Base-by-base conservation (phyloP, 2,329 filamentous ascomycete genomes). In the Aspergillus caelatus region DNA sequence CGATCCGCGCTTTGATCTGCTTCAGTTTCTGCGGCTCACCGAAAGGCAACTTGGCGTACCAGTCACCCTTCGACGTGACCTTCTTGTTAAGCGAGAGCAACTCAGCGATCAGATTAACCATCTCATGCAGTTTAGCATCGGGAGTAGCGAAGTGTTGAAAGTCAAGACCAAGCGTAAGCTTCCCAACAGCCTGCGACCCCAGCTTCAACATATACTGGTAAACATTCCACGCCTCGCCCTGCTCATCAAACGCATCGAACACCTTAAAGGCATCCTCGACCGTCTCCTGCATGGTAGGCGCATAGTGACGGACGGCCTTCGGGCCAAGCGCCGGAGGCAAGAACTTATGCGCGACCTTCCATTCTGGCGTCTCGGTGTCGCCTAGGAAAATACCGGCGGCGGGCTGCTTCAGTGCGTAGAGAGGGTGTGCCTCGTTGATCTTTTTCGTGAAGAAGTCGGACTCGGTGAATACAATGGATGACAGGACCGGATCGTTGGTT, bases 221-320 rank as follows among this genome's bases (percentile, higher is more conserved):
- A 0, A 80, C 81, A 63, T 84, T 84, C 75, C 77, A 82, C 0
- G 81, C 77, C 60, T 81, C 74, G 1, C 68, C 77, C 21, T 72
- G 72, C 39, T 81, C 72, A 65, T 87, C 85, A 0, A 89, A 77
- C 57, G 72, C 65, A 58, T 83, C 81, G 57, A 83, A 82, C 1
- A 82, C 77, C 4, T 75, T 77, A 69, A 84, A 88, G 0, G 84
- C 73, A n/a, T 82, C 77, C 65, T 86, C 81, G 2, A 86, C 79
- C 0, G 82, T 83, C 55, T 79, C 72, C 65, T 88, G 85, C 85
- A 89, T 89, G 0, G 80, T 82, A 0, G 86, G 85, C 0, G 85
- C 81, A 64, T 89, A 89, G 67, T 89, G 87, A 0, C 84, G 79
- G 7, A 89, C 85, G 0, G 87, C 87, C 70, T 86, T 88, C 30